Evolutionary conservation across 164 flowering plant species (phyloP), one percentile per base, ranked within the genome.

Genomic region (Berberis thunbergii): DNA sequence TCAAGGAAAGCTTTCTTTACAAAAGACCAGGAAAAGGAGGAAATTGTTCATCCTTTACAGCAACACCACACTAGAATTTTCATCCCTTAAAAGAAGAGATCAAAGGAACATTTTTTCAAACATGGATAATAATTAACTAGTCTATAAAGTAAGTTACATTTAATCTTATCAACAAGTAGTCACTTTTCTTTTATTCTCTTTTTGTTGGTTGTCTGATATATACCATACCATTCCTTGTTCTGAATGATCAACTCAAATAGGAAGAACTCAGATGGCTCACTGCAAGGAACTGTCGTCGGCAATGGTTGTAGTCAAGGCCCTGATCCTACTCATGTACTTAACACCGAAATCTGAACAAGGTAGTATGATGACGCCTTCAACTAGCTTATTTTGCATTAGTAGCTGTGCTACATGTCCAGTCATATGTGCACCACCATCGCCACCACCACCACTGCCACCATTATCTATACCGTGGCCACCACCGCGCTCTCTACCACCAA

Each of bases 341-440:
- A 41, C 60, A 41, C 41, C 1, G 2, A 8, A 9, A 6, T 26
- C 43, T 39, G 60, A 5, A n/a, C 9, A 3, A 57, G 44, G 10
- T 0, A 3, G 10, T 39, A 44, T 5, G 1, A 44, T 5, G 1
- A 8, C 8, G 39, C n/a, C 60, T 8, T 7, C 60, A 0, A 39
- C 59, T 39, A 43, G 49, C 50, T 26, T 71, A 46, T 64, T 84
- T 8, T 84, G 88, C 65, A 84, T 81, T 56, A 84, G 88, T 58
- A 81, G 79, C 1, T 83, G 87, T 62, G 49, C 62, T 1, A 79
- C 80, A 4, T 83, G 87, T 63, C 84, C 87, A 4, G 70, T 68
- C 60, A 79, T 83, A 12, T 83, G 87, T 59, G 67, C 84, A 54
- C 80, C 87, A 12, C 84, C 82, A 3, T 76, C 86, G 4, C 73